These are phyloP conservation scores for Sinapis alba DNA, from an alignment of 441 rosid genomes.

Conservation along the genomic window DNA sequence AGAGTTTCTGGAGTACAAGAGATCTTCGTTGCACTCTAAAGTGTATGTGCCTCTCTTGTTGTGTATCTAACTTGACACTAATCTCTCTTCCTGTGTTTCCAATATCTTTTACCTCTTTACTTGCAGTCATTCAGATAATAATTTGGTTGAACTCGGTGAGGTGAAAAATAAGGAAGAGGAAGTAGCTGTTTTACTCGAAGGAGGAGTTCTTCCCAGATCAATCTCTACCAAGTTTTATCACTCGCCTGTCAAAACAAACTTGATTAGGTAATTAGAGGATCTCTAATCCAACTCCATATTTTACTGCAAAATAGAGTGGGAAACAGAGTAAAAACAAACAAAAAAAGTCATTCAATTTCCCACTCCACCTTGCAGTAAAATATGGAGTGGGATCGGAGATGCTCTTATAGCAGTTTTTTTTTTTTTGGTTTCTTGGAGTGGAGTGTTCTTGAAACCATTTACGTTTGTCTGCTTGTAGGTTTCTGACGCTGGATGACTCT, in stretches of 20 bases:
- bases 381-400: too few species aligned
- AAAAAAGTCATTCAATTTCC: too few species aligned
- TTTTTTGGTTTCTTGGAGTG: neutral
- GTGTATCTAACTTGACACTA: neutral
- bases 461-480: conserved; percentile 48
- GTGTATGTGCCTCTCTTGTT: conserved; percentile 58
- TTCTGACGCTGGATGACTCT: conserved; percentile 84
- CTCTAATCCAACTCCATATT: too few species aligned
- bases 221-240: conserved; percentile 65
- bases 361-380: too few species aligned
- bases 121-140: conserved; percentile 91
- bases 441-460: neutral
- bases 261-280: too few species aligned
- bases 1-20: conserved; percentile 77
- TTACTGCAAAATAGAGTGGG: too few species aligned
- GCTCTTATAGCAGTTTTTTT: neutral
- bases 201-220: conserved; percentile 88
- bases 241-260: conserved; percentile 65
- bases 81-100: too few species aligned
- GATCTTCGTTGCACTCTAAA: conserved; percentile 60
- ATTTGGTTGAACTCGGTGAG: conserved; percentile 74
- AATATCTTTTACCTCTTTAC: conserved; percentile 11
- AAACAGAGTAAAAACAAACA: too few species aligned
- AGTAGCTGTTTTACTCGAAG: conserved; percentile 84
- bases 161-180: conserved; percentile 80